phyloP scores from a whole-genome alignment of 176 grass and related monocot genomes.

The Rhynchospora pubera region DNA sequence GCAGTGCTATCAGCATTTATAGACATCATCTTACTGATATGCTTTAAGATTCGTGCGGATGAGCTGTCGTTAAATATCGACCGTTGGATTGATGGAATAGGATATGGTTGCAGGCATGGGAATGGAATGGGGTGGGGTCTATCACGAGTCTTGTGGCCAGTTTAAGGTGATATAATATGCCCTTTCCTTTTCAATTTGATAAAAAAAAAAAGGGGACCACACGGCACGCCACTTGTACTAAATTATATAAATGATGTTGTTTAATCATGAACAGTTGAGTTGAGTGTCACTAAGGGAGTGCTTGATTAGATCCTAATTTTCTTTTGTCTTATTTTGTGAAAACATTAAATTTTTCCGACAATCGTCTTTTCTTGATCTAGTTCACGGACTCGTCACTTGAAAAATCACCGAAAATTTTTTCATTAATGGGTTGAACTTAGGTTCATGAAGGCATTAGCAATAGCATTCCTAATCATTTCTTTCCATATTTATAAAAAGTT shows the following conservation, averaged over 20 bases:
- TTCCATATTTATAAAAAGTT: too few species aligned
- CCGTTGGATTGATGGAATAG: not conserved
- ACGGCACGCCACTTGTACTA: not conserved
- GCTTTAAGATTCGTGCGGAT: constrained; percentile 4
- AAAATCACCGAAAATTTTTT: too few species aligned
- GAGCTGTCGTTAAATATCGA: not conserved
- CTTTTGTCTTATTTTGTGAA: not conserved
- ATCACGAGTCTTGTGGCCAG: not conserved
- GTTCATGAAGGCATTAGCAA: too few species aligned
- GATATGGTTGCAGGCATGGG: not conserved
- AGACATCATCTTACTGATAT: not conserved
- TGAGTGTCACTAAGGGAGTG: not conserved
- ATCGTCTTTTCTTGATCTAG: not conserved
- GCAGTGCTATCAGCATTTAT: constrained; percentile 1
- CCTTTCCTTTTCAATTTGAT: not conserved
- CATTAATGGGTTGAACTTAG: too few species aligned
- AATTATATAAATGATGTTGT: not conserved
- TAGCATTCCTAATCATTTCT: not conserved
- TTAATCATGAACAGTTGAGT: not conserved
- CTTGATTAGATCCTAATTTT: not conserved
- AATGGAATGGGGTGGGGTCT: not conserved
- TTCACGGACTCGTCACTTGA: too few species aligned
- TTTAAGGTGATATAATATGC: not conserved
- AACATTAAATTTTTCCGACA: not conserved
- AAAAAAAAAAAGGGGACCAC: not conserved